Percentiles rank a stretch among this genome's conserved stretches.
Conservation (phyloP, 2,329 filamentous ascomycete genomes). For the Aspergillus aculeatinus region DNA sequence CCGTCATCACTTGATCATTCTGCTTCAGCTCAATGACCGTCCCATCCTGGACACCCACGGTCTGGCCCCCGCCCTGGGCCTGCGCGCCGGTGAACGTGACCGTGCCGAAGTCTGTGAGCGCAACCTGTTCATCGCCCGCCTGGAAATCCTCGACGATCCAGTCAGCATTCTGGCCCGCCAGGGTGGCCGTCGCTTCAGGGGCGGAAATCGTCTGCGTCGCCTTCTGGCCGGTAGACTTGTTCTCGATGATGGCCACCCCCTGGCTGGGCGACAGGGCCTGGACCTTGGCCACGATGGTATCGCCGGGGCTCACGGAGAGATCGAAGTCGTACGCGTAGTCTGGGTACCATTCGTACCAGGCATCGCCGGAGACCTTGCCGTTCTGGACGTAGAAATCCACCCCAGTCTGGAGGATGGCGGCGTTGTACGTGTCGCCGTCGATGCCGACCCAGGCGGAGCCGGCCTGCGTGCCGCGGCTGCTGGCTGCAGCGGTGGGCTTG, state of each 20-base stretch:
- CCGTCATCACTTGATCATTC: slow-evolving; percentile 35
- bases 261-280: slow-evolving; percentile 39
- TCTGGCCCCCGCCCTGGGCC: slow-evolving; percentile 23
- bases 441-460: slow-evolving; percentile 62
- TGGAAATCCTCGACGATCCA: slow-evolving; percentile 63
- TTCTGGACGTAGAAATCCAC: slow-evolving; percentile 55
- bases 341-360: slow-evolving; percentile 64
- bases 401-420: slow-evolving; percentile 58
- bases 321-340: slow-evolving; percentile 56
- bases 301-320: slow-evolving; percentile 47
- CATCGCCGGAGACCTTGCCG: slow-evolving; percentile 47
- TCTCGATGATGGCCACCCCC: slow-evolving; percentile 52
- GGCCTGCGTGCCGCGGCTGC: slow-evolving; percentile 41
- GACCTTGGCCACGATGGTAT: slow-evolving; percentile 46
- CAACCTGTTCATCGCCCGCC: slow-evolving; percentile 39
- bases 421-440: slow-evolving; percentile 58
- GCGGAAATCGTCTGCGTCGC: slow-evolving; percentile 54
- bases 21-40: slow-evolving; percentile 51
- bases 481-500: slow-evolving; percentile 44
- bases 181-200: slow-evolving; percentile 39
- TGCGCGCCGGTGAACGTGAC: slow-evolving; percentile 41
- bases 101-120: slow-evolving; percentile 50
- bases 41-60: slow-evolving; percentile 37
- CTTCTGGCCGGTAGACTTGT: slow-evolving; percentile 52
- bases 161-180: slow-evolving; percentile 60